phyloP scores from a whole-genome alignment of 2,329 filamentous ascomycete genomes.

The Claviceps maximensis region DNA sequence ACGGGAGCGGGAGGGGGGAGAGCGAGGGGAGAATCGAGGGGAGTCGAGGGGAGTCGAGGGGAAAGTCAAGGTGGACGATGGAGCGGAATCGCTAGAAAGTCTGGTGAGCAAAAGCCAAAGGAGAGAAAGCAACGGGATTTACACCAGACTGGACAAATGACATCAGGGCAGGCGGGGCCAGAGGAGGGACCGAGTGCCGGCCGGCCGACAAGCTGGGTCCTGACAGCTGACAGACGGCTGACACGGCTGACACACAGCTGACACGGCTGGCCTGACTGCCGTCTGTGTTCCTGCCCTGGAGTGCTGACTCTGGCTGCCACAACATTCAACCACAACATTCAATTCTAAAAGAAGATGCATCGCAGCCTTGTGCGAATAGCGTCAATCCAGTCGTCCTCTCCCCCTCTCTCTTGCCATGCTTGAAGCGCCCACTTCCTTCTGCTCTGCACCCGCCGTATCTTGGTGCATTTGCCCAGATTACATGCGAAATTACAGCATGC shows the following conservation, averaged over 20 bases:
- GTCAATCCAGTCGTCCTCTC: background rate
- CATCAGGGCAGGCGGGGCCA: background rate
- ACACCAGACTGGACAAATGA: background rate
- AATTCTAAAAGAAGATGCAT: background rate
- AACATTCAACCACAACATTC: background rate
- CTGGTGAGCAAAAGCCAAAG: background rate
- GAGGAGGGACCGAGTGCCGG: background rate
- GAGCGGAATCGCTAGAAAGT: background rate
- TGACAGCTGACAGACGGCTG: background rate
- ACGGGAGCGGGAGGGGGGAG: background rate
- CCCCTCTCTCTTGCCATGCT: background rate
- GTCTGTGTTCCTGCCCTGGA: no score
- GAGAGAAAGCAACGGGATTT: background rate
- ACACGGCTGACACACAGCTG: background rate
- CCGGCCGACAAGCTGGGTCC: background rate
- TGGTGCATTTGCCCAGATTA: background rate
- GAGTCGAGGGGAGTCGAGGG: background rate
- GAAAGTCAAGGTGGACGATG: background rate
- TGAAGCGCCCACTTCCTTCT: background rate
- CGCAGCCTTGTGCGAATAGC: background rate
- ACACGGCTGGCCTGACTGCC: background rate
- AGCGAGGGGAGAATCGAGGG: background rate
- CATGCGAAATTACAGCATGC: background rate
- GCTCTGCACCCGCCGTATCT: background rate
- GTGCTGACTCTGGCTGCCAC: no score